Evolutionary conservation across 2,329 filamentous ascomycete genomes (phyloP).

Genomic region (Berkeleyomyces rouxiae): DNA sequence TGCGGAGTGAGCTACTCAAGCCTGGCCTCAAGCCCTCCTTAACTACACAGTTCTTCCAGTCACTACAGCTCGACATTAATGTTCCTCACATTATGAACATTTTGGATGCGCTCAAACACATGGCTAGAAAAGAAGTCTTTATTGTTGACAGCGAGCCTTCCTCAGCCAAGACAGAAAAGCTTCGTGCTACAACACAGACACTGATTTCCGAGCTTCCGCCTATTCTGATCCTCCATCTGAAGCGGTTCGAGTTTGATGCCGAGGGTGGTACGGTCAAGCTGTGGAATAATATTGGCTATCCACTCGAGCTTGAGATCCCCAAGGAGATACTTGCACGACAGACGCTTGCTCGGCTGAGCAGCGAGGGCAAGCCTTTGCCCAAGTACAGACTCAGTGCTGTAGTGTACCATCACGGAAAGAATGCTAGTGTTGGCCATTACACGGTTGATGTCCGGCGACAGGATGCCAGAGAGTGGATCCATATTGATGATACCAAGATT

Average conservation of each 20-base stretch:
- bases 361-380: constrained; percentile 51
- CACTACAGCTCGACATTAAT: constrained; percentile 86
- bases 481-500: constrained; percentile 85
- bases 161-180: constrained; percentile 38
- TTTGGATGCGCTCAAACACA: constrained; percentile 68
- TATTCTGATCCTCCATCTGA: constrained; percentile 84
- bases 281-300: constrained; percentile 95
- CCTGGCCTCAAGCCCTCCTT: constrained; percentile 80
- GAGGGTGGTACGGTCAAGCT: constrained; percentile 86
- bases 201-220: constrained; percentile 85
- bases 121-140: constrained; percentile 71
- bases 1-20: constrained; percentile 77
- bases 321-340: constrained; percentile 71
- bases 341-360: constrained; percentile 47
- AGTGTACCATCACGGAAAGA: constrained; percentile 95
- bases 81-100: constrained; percentile 78
- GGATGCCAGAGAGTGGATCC: constrained; percentile 90
- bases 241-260: constrained; percentile 91
- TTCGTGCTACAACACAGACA: constrained; percentile 77
- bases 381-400: constrained; percentile 78
- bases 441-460: constrained; percentile 93
- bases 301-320: constrained; percentile 83
- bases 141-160: constrained; percentile 53
- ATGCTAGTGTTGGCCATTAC: constrained; percentile 89
- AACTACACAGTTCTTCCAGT: constrained; percentile 84